Base-by-base conservation (phyloP, 2,329 filamentous ascomycete genomes). In the Penicillium sp. region DNA sequence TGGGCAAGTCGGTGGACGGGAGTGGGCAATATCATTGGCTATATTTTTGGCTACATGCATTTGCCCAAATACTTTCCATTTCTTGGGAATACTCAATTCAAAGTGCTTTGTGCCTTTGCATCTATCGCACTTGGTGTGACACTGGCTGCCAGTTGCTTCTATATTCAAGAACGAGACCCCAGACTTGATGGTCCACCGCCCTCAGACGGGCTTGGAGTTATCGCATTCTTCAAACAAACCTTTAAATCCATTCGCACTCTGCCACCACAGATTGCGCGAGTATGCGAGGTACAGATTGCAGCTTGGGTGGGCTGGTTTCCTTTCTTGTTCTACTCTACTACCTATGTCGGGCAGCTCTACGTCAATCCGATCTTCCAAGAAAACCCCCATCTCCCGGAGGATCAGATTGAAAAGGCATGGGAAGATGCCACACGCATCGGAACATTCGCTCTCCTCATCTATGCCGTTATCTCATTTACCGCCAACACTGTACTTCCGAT, bases 221-320 rank as follows among this genome's bases (percentile, higher is more conserved):
- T 93, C 4, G 77, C 86, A 2, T 96, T 98, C 77, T 97, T 97
- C 78, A 83, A 80, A 63, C 85, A 86, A 65, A 86, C 96, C 3
- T 88, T 89, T 71, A 84, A 82, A 48, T 92, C 92, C 0, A 89
- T 96, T 62, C 86, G 83, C 66, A 84, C 87, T 39, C 80, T 98
- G 7, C 93, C 93, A 1, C 87, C 88, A 0, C 92, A 96, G 74
- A 91, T 95, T 62, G 84, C 84, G 60, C 88, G 86, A 61, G 91
- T 97, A 37, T 97, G 93, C 70, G 79, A 87, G 62, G 89, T 93
- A 0, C 90, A 95, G 71, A 86, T 93, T 65, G 93, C 88, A 59
- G 91, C 91, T 5, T 98, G 93, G 93, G 87, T 97, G 55, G 93
- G 91, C 52, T 97, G 93, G 86, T 98, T 97, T 68, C 93, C 93